A percentile compares a stretch with the other conserved stretches of the same genome.
phyloP scores from a whole-genome alignment of 2,329 filamentous ascomycete species.

The Colletotrichum camelliae region DNA sequence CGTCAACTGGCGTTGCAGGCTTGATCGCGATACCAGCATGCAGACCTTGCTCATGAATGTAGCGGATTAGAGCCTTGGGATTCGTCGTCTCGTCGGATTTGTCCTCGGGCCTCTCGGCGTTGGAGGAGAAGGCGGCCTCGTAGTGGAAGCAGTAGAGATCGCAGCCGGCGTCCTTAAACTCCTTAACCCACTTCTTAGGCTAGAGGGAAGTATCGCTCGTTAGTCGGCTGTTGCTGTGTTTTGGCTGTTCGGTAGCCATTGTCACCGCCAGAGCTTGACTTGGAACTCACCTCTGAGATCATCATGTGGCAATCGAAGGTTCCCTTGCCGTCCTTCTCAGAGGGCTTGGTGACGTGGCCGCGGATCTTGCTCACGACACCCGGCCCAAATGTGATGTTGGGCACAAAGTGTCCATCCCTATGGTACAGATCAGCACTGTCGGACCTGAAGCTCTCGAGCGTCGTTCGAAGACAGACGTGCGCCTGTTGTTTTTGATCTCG shows the following conservation, averaged over 20 bases:
- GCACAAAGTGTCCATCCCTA: constrained; percentile 98
- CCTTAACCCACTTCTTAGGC: constrained; percentile 98
- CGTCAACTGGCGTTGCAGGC: constrained; percentile 87
- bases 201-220: constrained; percentile 36
- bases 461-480: neutral
- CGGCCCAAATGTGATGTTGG: constrained; percentile 96
- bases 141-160: constrained; percentile 99
- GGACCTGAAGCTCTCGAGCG: neutral
- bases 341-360: constrained; percentile 79
- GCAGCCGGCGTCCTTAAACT: constrained; percentile 92
- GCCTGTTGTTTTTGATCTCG: neutral
- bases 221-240: neutral
- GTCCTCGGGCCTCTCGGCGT: constrained; percentile 78
- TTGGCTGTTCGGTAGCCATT: neutral
- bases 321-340: constrained; percentile 74
- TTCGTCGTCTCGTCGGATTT: constrained; percentile 74
- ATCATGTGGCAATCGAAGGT: constrained; percentile 99
- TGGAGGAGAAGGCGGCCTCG: constrained; percentile 90
- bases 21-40: constrained; percentile 95
- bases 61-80: constrained; percentile 84
- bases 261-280: neutral
- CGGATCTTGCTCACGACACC: constrained; percentile 96
- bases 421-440: neutral
- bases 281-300: constrained; percentile 84
- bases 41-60: constrained; percentile 88